Base-by-base conservation (phyloP, 2,329 filamentous ascomycete genomes). In the Diatrype stigma region DNA sequence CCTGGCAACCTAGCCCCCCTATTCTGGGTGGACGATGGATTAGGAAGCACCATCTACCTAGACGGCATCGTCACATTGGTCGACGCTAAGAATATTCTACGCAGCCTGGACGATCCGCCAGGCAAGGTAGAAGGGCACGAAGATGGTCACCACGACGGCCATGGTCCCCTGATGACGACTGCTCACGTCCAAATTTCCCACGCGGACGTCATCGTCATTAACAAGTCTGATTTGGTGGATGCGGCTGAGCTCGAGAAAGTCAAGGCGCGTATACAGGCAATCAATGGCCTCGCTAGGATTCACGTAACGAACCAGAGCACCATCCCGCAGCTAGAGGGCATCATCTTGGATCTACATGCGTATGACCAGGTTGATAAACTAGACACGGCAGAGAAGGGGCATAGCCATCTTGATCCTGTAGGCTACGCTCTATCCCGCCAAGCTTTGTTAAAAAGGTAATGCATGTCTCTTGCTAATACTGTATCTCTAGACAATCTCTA, bases 131-230 rank as follows among this genome's bases (percentile, higher is more conserved):
- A 77, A 16, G 73, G 76, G 1, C 73, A 81, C 21, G 75, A 77
- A 8, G 73, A 81, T 21, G 69, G 75, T 54, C 72, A 83, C 54
- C 72, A 83, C 26, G 60, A 67, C 21, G 67, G 74, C 42, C 73
- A 78, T 45, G 85, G 86, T 0, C 85, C 88, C 0, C 72, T 91
- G 8, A 81, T 96, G 70, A 96, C 93, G 0, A 96, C 90, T 2
- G 94, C 94, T 0, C 94, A 99, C 69, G 80, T 97, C 45, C 94
- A 99, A 64, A 96, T 99, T 53, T 96, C 91, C 1, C 93, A 99
- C 63, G 94, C 94, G 6, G 94, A 99, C 70, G 90, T 97, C 8
- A 81, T 99, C 42, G 83, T 99, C 37, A 82, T 99, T 60, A 99
- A 99, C 73, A 99, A 99, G 69, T 79, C 86, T 3, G 94, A 99